These are phyloP conservation scores for Triangularia verruculosa DNA, from an alignment of 2,329 filamentous ascomycete species.

Conservation along the genomic window DNA sequence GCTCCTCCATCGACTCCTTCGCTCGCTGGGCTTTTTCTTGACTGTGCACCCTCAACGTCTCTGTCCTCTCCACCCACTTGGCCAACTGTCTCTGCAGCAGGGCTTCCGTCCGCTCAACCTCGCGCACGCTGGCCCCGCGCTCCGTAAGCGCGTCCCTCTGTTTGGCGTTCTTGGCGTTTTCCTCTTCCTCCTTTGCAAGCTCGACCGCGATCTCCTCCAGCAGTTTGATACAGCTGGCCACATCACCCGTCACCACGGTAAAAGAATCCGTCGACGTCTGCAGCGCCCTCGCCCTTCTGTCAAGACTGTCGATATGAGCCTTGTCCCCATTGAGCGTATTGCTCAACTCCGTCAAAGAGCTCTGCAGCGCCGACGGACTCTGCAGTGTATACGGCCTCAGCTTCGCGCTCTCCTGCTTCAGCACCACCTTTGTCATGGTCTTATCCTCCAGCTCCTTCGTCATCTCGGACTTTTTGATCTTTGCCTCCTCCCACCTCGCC, in stretches of 20 bases:
- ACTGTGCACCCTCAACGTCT: constrained; percentile 76
- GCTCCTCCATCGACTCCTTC: constrained; percentile 84
- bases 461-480: constrained; percentile 73
- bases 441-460: constrained; percentile 70
- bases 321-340: constrained; percentile 77
- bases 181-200: constrained; percentile 86
- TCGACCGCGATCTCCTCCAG: constrained; percentile 85
- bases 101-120: constrained; percentile 85
- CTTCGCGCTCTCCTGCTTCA: constrained; percentile 83
- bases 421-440: constrained; percentile 64
- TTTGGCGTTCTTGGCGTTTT: constrained; percentile 72
- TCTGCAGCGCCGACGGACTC: constrained; percentile 78
- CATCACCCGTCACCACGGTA: constrained; percentile 76
- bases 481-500: constrained; percentile 77
- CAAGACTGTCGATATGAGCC: constrained; percentile 79
- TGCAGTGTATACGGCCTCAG: constrained; percentile 89
- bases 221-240: constrained; percentile 82
- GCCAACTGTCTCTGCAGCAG: constrained; percentile 78
- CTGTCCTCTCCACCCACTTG: constrained; percentile 84
- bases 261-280: constrained; percentile 93
- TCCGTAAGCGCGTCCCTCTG: constrained; percentile 87
- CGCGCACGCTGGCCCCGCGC: constrained; percentile 81
- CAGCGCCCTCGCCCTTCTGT: constrained; percentile 81
- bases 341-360: constrained; percentile 75
- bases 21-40: constrained; percentile 77